Evolutionary conservation across 257 asterid species (phyloP).

Genomic region (Mentha longifolia): DNA sequence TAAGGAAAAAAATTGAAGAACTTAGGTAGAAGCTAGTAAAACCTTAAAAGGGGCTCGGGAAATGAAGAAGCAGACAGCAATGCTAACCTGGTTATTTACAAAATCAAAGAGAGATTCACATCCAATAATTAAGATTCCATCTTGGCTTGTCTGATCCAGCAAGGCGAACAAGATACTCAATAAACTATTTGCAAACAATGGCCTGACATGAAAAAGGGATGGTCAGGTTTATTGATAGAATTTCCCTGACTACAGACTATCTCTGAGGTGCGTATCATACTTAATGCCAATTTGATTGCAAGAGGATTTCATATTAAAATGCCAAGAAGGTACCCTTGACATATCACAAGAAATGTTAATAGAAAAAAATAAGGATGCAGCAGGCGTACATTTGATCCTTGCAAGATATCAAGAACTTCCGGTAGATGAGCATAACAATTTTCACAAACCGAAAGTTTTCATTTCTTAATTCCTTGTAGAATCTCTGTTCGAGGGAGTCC

Average conservation of each 20-base stretch:
- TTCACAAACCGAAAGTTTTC: conserved; percentile 77
- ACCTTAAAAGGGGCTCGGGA: conserved; percentile 21
- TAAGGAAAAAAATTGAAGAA: conserved; percentile 24
- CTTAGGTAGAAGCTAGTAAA: conserved; percentile 20
- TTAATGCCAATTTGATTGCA: not conserved
- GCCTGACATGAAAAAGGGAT: conserved; percentile 56
- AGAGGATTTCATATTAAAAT: not conserved
- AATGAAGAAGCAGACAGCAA: conserved; percentile 4
- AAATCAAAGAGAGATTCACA: conserved; percentile 91
- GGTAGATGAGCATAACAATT: conserved; percentile 81
- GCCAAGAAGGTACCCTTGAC: not conserved
- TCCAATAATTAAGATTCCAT: conserved; percentile 80
- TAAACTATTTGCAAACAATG: conserved; percentile 86
- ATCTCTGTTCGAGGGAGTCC: conserved; percentile 84
- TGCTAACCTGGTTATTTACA: conserved; percentile 91
- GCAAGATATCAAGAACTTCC: conserved; percentile 81
- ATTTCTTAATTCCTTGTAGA: conserved; percentile 88
- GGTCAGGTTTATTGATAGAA: conserved; percentile 10
- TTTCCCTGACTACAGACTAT: not conserved
- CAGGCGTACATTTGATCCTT: conserved; percentile 87
- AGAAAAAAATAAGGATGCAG: not conserved
- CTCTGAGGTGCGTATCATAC: not conserved
- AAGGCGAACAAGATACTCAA: conserved; percentile 71
- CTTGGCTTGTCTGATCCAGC: conserved; percentile 84
- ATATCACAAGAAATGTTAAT: conserved; percentile 2